Base-by-base conservation (phyloP, 1,284 basidiomycete species). In the Leccinum pallidistipes region DNA sequence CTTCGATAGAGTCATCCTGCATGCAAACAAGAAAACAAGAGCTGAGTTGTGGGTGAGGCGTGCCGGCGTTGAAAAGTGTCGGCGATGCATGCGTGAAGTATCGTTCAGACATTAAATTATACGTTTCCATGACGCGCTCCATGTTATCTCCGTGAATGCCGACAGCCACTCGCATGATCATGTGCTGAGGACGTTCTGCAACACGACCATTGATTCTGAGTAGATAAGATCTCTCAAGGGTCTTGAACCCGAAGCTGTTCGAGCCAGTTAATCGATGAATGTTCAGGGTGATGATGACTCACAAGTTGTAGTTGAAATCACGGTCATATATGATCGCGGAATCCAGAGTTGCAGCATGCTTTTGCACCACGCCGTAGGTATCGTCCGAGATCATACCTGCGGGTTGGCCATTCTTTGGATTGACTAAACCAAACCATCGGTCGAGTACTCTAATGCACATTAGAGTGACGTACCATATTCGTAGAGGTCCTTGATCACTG, bases 81-180 rank as follows among this genome's bases (percentile, higher is more conserved):
- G 97, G 97, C 12, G 95, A 97, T 2, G 96, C 97, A 74, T 99
- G 97, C 1, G 96, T 99, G 78, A 99, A 99, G 81, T 91, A 96
- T 24, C 93, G 88, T 79, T 98, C 92, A 31, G 93, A 97, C 95
- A 98, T 97, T 69, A 97, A 83, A 70, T 92, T 90, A 76, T 96
- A 95, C 0, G 97, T 97, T 80, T 98, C 89, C 66, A 98, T 82
- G 56, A 90, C 95, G 55, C 89, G 88, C 31, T 97, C 94, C 64
- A 98, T 86, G 76, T 98, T 92, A 29, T 80, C 73, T 11, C 96
- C 96, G 76, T 99, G 97, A 66, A 99, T 97, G 62, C 97, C 97
- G 56, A 99, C 94, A 54, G 97, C 93, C 59, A 99, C 97, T 78
- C 97, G 95, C 97, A 99, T 99, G 73, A 99, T 91, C 89, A 99